Evolutionary conservation across 257 asterid genomes (phyloP), one percentile per base, ranked within the genome.

Genomic region (Handroanthus guayacan): DNA sequence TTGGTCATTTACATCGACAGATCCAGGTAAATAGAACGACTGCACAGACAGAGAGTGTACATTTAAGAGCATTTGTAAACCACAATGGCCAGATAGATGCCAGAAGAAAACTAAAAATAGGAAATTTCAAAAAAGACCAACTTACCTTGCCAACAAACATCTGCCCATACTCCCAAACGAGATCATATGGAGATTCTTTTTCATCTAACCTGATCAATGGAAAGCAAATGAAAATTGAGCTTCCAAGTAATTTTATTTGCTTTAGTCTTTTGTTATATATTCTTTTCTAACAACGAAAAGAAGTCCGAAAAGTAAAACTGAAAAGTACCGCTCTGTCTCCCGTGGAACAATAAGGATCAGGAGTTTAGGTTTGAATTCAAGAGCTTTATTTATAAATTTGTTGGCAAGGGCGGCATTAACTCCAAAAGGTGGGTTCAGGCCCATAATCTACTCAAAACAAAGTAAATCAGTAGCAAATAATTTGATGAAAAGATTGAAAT

Each of bases 381-480:
- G 97, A 56, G 99, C 99, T 86, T 93, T 93, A 60, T 83, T 78
- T 62, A 95, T 84, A 82, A 95, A 93, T 75, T 67, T 78, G 69
- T 90, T 89, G 43, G 98, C 99, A 74, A 90, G 97, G 54, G 75
- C 61, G 65, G 92, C 97, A 67, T 90, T 79, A 62, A 87, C 83
- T 60, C 99, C 98, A 80, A 89, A 95, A 37, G 99, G 98, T 58
- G 99, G 99, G 84, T 95, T 93, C 83, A 95, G 79, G 77, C 99
- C 98, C 91, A 95, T 93, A 79, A 95, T 90, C 99, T 95, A 64
- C 0, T 71, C 79, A 69, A 77, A 67, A 45, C 51, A 76, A 54
- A 77, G 44, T 25, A 72, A 62, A 75, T 64, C 67, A 74, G 52
- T n/a, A 18, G 71, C 58, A 72, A 73, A 58, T 38, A 69, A 71